Base-by-base conservation (phyloP, 306 rosid genomes). In the Prinsepia uniflora region DNA sequence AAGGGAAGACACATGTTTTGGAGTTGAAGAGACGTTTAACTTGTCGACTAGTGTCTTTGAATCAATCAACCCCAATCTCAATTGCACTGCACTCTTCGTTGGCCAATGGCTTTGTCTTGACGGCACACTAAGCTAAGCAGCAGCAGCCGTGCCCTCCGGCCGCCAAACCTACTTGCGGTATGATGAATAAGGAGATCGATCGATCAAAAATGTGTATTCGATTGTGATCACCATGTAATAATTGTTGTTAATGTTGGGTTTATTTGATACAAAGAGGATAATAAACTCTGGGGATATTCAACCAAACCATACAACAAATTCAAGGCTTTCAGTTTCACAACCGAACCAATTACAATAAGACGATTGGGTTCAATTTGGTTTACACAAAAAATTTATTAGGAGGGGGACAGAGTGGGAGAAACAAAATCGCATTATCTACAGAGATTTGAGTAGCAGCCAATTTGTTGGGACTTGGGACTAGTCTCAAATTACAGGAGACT, bases 371-470 rank as follows among this genome's bases (percentile, higher is more conserved):
- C 36, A 30, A 30, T 30, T 30, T 30, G 36, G 36, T 1, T 30
- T 30, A 1, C 36, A 30, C 36, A 30, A 24, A 24, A 24, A 24
- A 0, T 2, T 24, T 24, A 24, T 24, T 24, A 2, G 30, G 30
- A 24, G 30, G 2, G 1, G 2, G 30, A 24, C 1, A 2, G 30
- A 24, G 30, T 24, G 11, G 13, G 48, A 49, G n/a, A 73, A 72
- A 69, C 72, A 80, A 77, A 70, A 80, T 56, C 71, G 78, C 60
- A 49, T 75, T 85, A 84, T 87, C 88, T 79, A 85, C 86, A 83
- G 10, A 78, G 47, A 49, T 62, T 72, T 30, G 57, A 9, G 5
- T 42, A 22, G 53, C 64, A 43, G 42, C 79, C 69, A 72, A 68
- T 30, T 30, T 3, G 42, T 78, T 73, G 20, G 30, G 72, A 65